Evolutionary conservation across 108 stramenopile species (phyloP).

Genomic region (Nitzschia inconspicua): DNA sequence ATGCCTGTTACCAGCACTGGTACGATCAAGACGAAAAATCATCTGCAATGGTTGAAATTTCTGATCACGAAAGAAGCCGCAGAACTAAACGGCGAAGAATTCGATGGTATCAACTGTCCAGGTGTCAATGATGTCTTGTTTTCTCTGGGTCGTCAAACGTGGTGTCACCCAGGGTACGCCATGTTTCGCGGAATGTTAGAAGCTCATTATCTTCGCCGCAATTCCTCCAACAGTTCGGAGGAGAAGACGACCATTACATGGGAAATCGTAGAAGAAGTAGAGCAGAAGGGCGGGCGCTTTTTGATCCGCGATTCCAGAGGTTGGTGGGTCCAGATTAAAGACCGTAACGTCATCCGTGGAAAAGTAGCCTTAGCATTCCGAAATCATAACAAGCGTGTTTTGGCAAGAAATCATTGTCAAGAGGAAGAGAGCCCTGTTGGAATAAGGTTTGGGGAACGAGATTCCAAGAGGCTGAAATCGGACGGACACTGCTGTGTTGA

Average conservation of each 20-base stretch:
- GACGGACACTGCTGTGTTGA: too few relatives aligned
- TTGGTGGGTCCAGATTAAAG: slow-evolving; percentile 11
- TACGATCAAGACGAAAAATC: background rate
- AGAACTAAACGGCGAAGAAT: too few relatives aligned
- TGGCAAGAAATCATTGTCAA: background rate
- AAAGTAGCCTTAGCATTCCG: slow-evolving; percentile 5
- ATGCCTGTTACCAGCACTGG: slow-evolving; percentile 11
- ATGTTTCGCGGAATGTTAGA: too few relatives aligned
- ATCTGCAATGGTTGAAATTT: slow-evolving; percentile 16
- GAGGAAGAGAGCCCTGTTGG: too few relatives aligned
- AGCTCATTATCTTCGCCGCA: too few relatives aligned
- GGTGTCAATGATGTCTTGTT: slow-evolving; percentile 6
- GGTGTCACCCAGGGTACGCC: too few relatives aligned
- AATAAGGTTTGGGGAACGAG: too few relatives aligned
- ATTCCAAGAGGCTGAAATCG: too few relatives aligned
- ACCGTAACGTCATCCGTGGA: slow-evolving; percentile 1
- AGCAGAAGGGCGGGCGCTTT: slow-evolving; percentile 5
- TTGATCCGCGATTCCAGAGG: background rate
- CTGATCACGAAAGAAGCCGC: too few relatives aligned
- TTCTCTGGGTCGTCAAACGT: background rate
- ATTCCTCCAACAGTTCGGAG: too few relatives aligned
- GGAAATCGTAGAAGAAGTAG: slow-evolving; percentile 4
- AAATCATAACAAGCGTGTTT: background rate
- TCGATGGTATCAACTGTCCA: slow-evolving; percentile 1
- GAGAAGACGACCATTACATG: slow-evolving; percentile 3